Evolutionary conservation across 805 yeast species (phyloP).

Genomic region (Spathaspora gorwiae): DNA sequence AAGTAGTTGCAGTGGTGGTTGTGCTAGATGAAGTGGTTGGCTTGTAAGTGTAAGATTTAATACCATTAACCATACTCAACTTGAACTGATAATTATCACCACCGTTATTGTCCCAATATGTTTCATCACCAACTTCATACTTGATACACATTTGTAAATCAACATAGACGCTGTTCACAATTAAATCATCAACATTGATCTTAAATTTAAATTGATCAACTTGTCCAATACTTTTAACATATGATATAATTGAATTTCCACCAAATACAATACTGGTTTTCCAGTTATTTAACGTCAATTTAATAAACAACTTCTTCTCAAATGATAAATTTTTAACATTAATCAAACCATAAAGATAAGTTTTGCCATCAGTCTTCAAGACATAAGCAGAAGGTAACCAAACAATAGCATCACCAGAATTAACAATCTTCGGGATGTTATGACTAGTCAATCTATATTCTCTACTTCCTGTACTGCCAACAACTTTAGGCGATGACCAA

Average conservation of each 20-base stretch:
- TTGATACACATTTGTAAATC: constrained; percentile 32
- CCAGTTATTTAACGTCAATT: constrained; percentile 49
- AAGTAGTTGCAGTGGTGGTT: neutral
- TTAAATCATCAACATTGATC: constrained; percentile 32
- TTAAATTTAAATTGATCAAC: constrained; percentile 49
- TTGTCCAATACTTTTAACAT: constrained; percentile 13
- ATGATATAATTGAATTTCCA: constrained; percentile 13
- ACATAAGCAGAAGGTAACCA: constrained; percentile 6
- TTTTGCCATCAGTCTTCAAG: constrained; percentile 6
- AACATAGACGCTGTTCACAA: constrained; percentile 14
- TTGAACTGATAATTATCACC: constrained; percentile 31
- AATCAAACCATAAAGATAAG: constrained; percentile 17
- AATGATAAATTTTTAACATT: constrained; percentile 33
- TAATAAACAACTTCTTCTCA: constrained; percentile 36
- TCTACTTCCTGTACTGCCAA: neutral
- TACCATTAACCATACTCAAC: constrained; percentile 1
- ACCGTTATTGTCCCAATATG: constrained; percentile 38
- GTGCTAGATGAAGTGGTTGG: neutral
- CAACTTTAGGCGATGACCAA: constrained; percentile 5
- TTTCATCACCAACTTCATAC: constrained; percentile 22
- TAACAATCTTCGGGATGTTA: constrained; percentile 5
- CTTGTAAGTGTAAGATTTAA: constrained; percentile 3
- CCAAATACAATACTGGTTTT: constrained; percentile 27
- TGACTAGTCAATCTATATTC: constrained; percentile 7
- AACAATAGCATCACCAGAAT: neutral